These are phyloP conservation scores for Agroathelia rolfsii DNA, from an alignment of 1,284 basidiomycete genomes.

Conservation along the genomic window DNA sequence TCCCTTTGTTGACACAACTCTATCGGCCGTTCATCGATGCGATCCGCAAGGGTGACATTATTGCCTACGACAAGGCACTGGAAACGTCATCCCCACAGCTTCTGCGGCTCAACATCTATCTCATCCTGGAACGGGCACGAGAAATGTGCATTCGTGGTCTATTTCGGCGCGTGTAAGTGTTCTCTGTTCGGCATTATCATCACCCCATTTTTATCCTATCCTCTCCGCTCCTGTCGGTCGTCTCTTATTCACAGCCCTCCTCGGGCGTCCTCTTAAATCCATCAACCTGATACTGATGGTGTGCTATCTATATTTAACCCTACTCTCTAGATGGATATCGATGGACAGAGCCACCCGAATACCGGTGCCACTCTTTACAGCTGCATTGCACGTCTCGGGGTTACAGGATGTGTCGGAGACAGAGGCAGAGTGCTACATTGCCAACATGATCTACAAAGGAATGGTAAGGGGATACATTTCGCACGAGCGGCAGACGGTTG, in stretches of 20 bases:
- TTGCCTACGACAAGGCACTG: constrained; percentile 73
- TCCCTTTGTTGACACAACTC: constrained; percentile 64
- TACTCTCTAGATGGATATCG: constrained; percentile 60
- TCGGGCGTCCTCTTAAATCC: too few relatives aligned
- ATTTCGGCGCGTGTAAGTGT: constrained; percentile 76
- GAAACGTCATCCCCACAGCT: constrained; percentile 58
- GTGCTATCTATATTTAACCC: too few relatives aligned
- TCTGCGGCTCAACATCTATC: constrained; percentile 75
- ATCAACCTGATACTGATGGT: too few relatives aligned
- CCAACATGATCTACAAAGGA: constrained; percentile 90
- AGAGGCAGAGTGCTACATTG: constrained; percentile 90
- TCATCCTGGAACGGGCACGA: constrained; percentile 81
- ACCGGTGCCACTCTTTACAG: constrained; percentile 67
- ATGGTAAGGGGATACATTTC: constrained; percentile 94
- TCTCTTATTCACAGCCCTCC: too few relatives aligned
- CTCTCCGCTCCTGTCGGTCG: background rate
- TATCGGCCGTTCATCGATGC: constrained; percentile 78
- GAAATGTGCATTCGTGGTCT: constrained; percentile 81
- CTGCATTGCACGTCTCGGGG: constrained; percentile 57
- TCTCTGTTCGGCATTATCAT: background rate
- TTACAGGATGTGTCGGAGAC: constrained; percentile 40
- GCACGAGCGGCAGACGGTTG: constrained; percentile 89
- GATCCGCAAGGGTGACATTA: constrained; percentile 69
- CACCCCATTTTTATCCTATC: constrained; percentile 1
- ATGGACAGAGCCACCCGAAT: constrained; percentile 66